Base-by-base conservation (phyloP, 257 asterid genomes). In the Solanum pinnatisectum region DNA sequence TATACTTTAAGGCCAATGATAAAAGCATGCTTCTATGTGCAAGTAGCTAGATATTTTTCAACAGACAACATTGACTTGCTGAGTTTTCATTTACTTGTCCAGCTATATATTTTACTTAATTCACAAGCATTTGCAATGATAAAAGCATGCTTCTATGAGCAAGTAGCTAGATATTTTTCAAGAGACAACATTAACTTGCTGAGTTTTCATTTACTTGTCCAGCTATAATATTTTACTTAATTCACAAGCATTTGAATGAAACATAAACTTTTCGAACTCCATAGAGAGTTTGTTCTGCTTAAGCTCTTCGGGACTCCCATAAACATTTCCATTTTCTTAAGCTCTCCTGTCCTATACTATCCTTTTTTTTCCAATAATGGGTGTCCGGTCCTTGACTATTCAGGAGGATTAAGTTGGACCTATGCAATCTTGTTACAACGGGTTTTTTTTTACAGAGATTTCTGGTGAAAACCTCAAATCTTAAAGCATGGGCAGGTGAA, bases 361-460 rank as follows among this genome's bases (percentile, higher is more conserved):
- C 52, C 52, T 20, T 20, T 23, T 15, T 16, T 36, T 36, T 23
- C 32, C 25, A 37, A 37, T 10, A 37, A 74, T 4, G 5, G 44
- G n/a, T 71, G 78, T 33, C 78, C 9, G 40, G 12, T 37, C 79
- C 49, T 18, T n/a, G 30, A 73, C 27, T 35, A 72, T 73, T 72
- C 44, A 68, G 22, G 39, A 68, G 23, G 12, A 68, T 68, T 30
- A 30, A 27, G 76, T 68, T 68, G 76, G 23, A 30, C 76, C 37
- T 30, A 70, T 14, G 95, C 95, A 96, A 94, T 88, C 87, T 93
- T 87, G 94, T 94, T 32, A 93, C 98, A 1, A 92, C 95, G 92
- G 33, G 30, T 30, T 30, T 33, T 36, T 22, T 9, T 72, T 12
- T 4, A 36, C 3, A 35, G 49, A 74, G 82, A 36, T 36, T 36